A percentile compares a stretch with the other conserved stretches of the same genome.
These are phyloP conservation scores for Eucalyptus pumila DNA, from an alignment of 345 rosid genomes.

Conservation along the genomic window DNA sequence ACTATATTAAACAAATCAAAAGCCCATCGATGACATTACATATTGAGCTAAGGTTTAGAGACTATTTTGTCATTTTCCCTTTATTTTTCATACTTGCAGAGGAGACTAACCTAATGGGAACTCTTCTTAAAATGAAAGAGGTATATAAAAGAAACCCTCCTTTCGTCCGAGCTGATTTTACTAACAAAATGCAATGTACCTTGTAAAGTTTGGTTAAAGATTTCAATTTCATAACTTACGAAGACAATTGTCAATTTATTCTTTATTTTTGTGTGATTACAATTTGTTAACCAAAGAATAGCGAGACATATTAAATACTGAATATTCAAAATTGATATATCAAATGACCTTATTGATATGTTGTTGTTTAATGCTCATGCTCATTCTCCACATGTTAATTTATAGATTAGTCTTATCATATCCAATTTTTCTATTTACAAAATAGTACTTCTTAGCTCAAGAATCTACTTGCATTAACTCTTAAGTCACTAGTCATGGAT, in stretches of 20 bases:
- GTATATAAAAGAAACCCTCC: neutral
- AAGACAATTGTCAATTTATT: neutral
- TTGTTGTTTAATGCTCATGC: neutral
- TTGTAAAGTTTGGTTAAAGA: neutral
- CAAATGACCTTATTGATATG: rapidly evolving
- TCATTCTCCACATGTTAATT: neutral
- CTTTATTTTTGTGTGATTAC: neutral
- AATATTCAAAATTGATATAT: neutral
- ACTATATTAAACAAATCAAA: neutral
- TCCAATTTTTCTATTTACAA: neutral
- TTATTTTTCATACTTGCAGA: neutral
- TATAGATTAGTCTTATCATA: neutral
- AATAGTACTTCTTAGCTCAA: neutral
- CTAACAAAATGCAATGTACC: neutral
- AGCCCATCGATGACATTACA: rapidly evolving
- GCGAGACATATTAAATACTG: neutral
- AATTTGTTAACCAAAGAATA: neutral
- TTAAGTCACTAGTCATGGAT: neutral
- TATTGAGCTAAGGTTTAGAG: rapidly evolving
- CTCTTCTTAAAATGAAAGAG: neutral
- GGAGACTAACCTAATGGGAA: neutral
- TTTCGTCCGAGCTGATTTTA: neutral
- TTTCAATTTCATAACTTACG: neutral
- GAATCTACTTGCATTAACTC: neutral
- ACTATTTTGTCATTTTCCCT: rapidly evolving